Evolutionary conservation across 768 basidiomycete genomes (phyloP), one percentile per base, ranked within the genome.

Genomic region (Suillus paluster): DNA sequence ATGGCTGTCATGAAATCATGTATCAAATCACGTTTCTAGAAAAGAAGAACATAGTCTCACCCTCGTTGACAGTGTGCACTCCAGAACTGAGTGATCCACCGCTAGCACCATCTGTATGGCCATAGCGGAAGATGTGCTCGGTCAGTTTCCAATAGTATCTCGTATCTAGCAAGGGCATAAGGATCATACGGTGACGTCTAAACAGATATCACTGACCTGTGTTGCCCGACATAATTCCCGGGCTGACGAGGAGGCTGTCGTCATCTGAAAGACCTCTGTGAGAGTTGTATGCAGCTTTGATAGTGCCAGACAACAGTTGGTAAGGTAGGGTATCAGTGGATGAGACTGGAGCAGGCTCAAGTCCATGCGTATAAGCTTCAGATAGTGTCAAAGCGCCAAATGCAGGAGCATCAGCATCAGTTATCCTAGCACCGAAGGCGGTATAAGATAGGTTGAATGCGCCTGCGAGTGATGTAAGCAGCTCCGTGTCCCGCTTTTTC

Each of bases 61-160:
- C 80, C 80, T 92, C 91, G 62, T 92, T 84, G 34, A 91, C 83
- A 2, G 90, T 90, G 71, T 92, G 91, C n/a, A 87, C 74, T 1
- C 81, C 81, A 36, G 70, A 67, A 54, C 73, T 73, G 25, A 78
- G 64, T 1, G 66, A 58, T 36, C 77, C 62, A 33, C 73, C 68
- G n/a, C 70, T 73, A 0, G 70, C 68, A 27, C 68, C 68, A 36
- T 76, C 74, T 9, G 73, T 78, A 50, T 76, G 77, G n/a, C 71
- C 73, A 62, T 91, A 93, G 21, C 91, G 85, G 81, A 90, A 91
- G 64, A 93, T 91, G 65, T 90, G 88, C 55, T 61, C 64, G 0
- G 74, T 74, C 19, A 79, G 66, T 53, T 75, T 72, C 81, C 83
- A 82, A 66, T 84, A 83, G 63, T 70, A 78, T 21, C 69, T 68